Evolutionary conservation across 208 protist species (phyloP), one percentile per base, ranked within the genome.

Genomic region (Trypanosoma congolense): DNA sequence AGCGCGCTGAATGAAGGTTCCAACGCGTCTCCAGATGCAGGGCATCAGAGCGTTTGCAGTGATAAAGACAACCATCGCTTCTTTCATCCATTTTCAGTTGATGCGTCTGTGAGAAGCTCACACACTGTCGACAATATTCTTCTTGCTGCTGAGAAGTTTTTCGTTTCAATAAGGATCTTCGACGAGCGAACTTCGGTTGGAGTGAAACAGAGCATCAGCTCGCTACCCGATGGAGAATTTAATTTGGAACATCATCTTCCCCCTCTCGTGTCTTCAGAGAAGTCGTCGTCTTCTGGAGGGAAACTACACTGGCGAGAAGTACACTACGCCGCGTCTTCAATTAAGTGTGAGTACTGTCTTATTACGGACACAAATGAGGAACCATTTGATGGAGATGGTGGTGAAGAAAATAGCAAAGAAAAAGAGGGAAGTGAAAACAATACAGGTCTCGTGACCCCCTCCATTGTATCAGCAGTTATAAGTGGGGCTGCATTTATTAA

Each of bases 171-270:
- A n/a, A 19, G 19, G 12, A 30, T 51, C 46, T n/a, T 35, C 30
- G 46, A 51, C 30, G 46, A 51, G 30, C 46, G 46, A 16, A 33
- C n/a, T n/a, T n/a, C n/a, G n/a, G n/a, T n/a, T n/a, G n/a, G n/a
- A n/a, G n/a, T n/a, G n/a, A n/a, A n/a, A n/a, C n/a, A n/a, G n/a
- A n/a, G n/a, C n/a, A n/a, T n/a, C n/a, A n/a, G n/a, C n/a, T n/a
- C n/a, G n/a, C n/a, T n/a, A n/a, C n/a, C n/a, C n/a, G n/a, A n/a
- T n/a, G n/a, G n/a, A n/a, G n/a, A n/a, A n/a, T n/a, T n/a, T n/a
- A n/a, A n/a, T n/a, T n/a, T n/a, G n/a, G n/a, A n/a, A n/a, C n/a
- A n/a, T n/a, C n/a, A n/a, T n/a, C n/a, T n/a, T n/a, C n/a, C n/a
- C n/a, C n/a, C n/a, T n/a, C n/a, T n/a, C n/a, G n/a, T n/a, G n/a